phyloP scores from a whole-genome alignment of 2,329 filamentous ascomycete genomes.

The Penicillium oxalicum region DNA sequence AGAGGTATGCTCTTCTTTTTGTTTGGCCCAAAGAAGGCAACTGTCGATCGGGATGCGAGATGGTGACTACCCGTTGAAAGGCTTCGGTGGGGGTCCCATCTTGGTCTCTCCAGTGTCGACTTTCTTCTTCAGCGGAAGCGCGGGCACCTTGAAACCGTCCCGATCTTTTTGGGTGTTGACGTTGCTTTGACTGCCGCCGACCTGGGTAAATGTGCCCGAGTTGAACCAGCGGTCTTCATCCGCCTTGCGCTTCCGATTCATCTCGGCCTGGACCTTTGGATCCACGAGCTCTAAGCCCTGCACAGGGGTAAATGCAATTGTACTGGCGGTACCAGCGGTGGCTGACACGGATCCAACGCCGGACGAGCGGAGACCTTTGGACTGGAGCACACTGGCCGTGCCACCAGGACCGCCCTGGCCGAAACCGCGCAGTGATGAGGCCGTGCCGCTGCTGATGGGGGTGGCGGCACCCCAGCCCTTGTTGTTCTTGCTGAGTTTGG shows the following conservation, averaged over 20 bases:
- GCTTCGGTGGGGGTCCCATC: constrained; percentile 41
- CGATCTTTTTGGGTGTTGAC: constrained; percentile 35
- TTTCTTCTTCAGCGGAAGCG: constrained; percentile 67
- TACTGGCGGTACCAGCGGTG: constrained; percentile 70
- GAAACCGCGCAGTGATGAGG: constrained; percentile 77
- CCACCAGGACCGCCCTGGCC: constrained; percentile 55
- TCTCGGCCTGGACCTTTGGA: constrained; percentile 80
- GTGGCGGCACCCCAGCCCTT: constrained; percentile 81
- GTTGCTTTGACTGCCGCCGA: constrained; percentile 45
- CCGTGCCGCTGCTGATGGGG: constrained; percentile 50
- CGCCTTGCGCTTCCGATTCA: constrained; percentile 83
- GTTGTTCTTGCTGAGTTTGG: constrained; percentile 90
- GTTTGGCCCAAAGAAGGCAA: constrained; percentile 6
- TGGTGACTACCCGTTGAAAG: constrained; percentile 13
- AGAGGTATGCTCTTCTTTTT: no score
- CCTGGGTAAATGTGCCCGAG: constrained; percentile 91
- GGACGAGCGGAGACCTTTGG: constrained; percentile 71
- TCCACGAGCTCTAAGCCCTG: constrained; percentile 94
- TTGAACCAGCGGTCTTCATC: constrained; percentile 97
- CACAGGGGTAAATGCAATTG: constrained; percentile 86
- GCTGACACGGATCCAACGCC: constrained; percentile 69
- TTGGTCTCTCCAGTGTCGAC: constrained; percentile 59
- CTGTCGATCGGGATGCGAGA: background rate
- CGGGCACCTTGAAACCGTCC: constrained; percentile 76
- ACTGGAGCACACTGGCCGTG: constrained; percentile 64